Evolutionary conservation across 1,284 basidiomycete species (phyloP), one percentile per base, ranked within the genome.

Genomic region (Cryptococcus depauperatus): DNA sequence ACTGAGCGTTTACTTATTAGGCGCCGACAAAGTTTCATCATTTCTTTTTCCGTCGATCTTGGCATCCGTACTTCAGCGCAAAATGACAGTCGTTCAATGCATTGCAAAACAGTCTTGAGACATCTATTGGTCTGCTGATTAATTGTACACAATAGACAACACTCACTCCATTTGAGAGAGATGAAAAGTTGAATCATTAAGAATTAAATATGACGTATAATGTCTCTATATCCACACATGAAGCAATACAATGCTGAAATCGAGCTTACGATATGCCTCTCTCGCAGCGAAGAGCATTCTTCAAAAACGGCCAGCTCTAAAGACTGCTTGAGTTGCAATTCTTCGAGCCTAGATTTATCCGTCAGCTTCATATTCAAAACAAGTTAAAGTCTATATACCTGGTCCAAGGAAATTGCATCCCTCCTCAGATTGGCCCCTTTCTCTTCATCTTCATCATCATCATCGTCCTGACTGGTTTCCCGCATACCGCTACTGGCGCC

Each of bases 391-490:
- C 43, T 59, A n/a, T n/a, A n/a, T n/a, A 86, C 86, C 78, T 92
- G 88, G 55, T 92, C 89, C 52, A 91, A 75, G 10, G 84, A 83
- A 62, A 92, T 90, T 23, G 82, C 81, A 58, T 82, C 84, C 62
- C 86, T 84, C 56, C 76, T 76, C 54, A 91, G 73, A 69, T 86
- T 83, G 26, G 59, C 54, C 54, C 75, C 61, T 33, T 44, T 50
- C 14, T 57, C 59, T 14, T 63, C 66, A 22, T 66, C 64, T 21
- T 66, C 76, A 19, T 82, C 79, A 13, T 79, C 80, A 0, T 78
- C 77, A 0, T 80, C 79, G 0, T 81, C 58, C 27, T 33, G 30
- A 3, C 21, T 29, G 14, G 50, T 78, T 5, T 50, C 50, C 30
- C 52, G 37, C 57, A 64, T 62, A 1, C 54, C 51, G 4, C 56